These are phyloP conservation scores for Gautieria morchelliformis DNA, from an alignment of 768 basidiomycete species.

Conservation along the genomic window DNA sequence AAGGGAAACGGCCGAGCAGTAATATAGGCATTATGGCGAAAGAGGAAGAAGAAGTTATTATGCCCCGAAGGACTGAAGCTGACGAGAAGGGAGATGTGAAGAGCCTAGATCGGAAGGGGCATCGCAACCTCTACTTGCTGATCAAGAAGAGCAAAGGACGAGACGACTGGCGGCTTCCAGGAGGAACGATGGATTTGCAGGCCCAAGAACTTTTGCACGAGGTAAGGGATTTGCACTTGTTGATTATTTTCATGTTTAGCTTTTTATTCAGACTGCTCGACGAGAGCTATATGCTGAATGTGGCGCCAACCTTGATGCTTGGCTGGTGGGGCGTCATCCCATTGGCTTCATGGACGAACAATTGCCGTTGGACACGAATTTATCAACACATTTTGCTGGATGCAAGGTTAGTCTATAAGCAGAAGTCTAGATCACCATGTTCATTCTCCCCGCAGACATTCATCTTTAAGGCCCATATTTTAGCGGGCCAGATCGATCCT, in stretches of 20 bases:
- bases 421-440: background rate
- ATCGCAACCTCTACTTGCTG: constrained; percentile 84
- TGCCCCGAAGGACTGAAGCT: constrained; percentile 51
- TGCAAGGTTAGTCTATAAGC: background rate
- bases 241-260: background rate
- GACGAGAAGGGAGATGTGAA: constrained; percentile 53
- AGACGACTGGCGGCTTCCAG: constrained; percentile 74
- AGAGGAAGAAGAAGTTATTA: constrained; percentile 52
- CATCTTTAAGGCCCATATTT: constrained; percentile 90
- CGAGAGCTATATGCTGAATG: constrained; percentile 62
- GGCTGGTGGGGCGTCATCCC: constrained; percentile 87
- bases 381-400: background rate
- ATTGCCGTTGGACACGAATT: constrained; percentile 4
- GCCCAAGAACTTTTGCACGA: constrained; percentile 70
- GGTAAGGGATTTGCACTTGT: constrained; percentile 26
- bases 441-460: constrained; percentile 50
- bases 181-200: constrained; percentile 40
- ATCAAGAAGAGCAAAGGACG: constrained; percentile 42
- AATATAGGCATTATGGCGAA: constrained; percentile 15
- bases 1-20: constrained; percentile 20
- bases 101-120: constrained; percentile 73
- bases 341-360: constrained; percentile 66
- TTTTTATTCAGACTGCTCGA: constrained; percentile 53
- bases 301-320: constrained; percentile 81
- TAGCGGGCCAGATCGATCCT: constrained; percentile 75